phyloP scores from a whole-genome alignment of 2,329 filamentous ascomycete genomes.

The Boeremia exigua region DNA sequence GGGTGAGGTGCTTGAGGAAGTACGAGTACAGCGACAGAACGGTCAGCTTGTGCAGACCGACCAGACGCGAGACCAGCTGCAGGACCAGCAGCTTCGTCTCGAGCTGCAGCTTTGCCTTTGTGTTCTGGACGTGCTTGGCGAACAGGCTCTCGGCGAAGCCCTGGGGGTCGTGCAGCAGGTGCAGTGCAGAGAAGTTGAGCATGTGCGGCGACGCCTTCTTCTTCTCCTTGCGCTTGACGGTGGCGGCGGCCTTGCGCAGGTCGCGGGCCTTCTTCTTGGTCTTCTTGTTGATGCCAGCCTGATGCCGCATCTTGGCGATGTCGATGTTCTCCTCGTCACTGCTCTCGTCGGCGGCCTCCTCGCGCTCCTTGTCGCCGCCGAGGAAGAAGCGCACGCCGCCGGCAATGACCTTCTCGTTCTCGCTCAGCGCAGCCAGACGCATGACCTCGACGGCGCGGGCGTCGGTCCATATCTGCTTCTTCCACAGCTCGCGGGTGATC shows the following conservation, averaged over 20 bases:
- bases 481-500: constrained; percentile 94
- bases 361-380: constrained; percentile 92
- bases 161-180: constrained; percentile 92
- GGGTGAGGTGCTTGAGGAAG: constrained; percentile 89
- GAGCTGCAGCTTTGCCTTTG: constrained; percentile 81
- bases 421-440: constrained; percentile 87
- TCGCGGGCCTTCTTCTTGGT: constrained; percentile 82
- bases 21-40: constrained; percentile 93
- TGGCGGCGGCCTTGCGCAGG: constrained; percentile 80
- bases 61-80: constrained; percentile 86
- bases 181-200: constrained; percentile 94
- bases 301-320: constrained; percentile 81
- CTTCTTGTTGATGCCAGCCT: constrained; percentile 94
- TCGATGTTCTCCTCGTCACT: constrained; percentile 80
- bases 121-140: constrained; percentile 86
- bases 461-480: constrained; percentile 94
- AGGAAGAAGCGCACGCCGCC: constrained; percentile 94
- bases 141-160: constrained; percentile 91
- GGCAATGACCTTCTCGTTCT: constrained; percentile 90
- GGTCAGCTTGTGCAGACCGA: constrained; percentile 91
- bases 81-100: constrained; percentile 90
- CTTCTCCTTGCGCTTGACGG: constrained; percentile 77
- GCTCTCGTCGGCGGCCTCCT: constrained; percentile 83
- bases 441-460: constrained; percentile 96
- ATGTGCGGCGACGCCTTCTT: constrained; percentile 88